phyloP scores from a whole-genome alignment of 2,329 filamentous ascomycete genomes.

The Aureobasidium subglaciale region DNA sequence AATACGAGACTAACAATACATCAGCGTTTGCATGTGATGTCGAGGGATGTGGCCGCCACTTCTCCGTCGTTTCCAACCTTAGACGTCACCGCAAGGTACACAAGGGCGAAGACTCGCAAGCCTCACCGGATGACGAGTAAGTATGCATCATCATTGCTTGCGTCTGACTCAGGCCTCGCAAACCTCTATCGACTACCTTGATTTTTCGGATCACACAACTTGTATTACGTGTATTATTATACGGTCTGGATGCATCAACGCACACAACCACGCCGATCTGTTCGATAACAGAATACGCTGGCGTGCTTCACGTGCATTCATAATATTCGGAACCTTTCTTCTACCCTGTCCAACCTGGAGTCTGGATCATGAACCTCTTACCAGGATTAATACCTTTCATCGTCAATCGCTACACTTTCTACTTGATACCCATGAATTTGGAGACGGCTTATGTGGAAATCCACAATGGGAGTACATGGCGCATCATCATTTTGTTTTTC shows the following conservation, averaged over 20 bases:
- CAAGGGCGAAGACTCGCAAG: conserved; percentile 57
- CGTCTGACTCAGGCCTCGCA: background rate
- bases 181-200: background rate
- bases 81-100: conserved; percentile 94
- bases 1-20: conserved; percentile 20
- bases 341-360: conserved; percentile 2
- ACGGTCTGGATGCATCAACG: background rate
- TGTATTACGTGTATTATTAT: conserved; percentile 7
- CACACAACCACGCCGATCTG: background rate
- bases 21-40: conserved; percentile 89
- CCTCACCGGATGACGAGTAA: conserved; percentile 42
- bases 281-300: background rate
- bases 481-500: background rate
- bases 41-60: conserved; percentile 88
- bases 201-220: background rate
- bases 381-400: conserved; percentile 20
- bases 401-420: conserved; percentile 28
- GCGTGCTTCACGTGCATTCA: background rate
- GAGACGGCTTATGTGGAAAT: conserved; percentile 9
- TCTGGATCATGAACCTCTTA: background rate
- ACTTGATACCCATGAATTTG: conserved; percentile 15
- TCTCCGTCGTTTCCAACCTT: conserved; percentile 94
- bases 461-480: background rate
- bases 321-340: background rate
- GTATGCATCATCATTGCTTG: background rate